Conservation (phyloP, 177 flowering plant species). For the Telopea speciosissima region DNA sequence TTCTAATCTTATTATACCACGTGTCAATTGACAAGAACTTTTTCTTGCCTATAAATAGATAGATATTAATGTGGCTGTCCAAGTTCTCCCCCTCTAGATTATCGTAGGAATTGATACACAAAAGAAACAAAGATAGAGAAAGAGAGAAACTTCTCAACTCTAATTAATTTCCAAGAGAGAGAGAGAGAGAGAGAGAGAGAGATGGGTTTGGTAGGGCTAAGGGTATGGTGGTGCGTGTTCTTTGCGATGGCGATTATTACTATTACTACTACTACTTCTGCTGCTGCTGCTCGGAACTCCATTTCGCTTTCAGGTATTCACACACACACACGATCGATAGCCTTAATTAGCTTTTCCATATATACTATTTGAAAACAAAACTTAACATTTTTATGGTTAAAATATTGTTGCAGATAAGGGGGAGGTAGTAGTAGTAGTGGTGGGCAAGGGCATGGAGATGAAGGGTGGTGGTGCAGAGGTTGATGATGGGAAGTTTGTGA, state of each 20-base stretch:
- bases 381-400: too few species aligned
- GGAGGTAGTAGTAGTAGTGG: not conserved
- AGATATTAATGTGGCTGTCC: too few species aligned
- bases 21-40: not conserved
- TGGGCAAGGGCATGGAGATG: too few species aligned
- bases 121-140: too few species aligned
- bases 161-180: not conserved
- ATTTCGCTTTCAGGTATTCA: not conserved
- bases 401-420: not conserved
- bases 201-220: not conserved
- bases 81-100: too few species aligned
- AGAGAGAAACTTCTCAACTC: not conserved
- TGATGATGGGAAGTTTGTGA: constrained; percentile 1
- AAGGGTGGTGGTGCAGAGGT: too few species aligned
- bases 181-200: not conserved
- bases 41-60: not conserved
- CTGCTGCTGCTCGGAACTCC: not conserved
- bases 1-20: not conserved
- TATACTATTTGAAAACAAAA: too few species aligned
- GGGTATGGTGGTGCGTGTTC: not conserved
- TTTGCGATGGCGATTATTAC: not conserved
- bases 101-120: too few species aligned
- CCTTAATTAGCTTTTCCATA: too few species aligned
- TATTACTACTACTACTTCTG: too few species aligned
- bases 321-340: too few species aligned